Conservation (phyloP, 441 rosid species). For the Daphne laureola region DNA sequence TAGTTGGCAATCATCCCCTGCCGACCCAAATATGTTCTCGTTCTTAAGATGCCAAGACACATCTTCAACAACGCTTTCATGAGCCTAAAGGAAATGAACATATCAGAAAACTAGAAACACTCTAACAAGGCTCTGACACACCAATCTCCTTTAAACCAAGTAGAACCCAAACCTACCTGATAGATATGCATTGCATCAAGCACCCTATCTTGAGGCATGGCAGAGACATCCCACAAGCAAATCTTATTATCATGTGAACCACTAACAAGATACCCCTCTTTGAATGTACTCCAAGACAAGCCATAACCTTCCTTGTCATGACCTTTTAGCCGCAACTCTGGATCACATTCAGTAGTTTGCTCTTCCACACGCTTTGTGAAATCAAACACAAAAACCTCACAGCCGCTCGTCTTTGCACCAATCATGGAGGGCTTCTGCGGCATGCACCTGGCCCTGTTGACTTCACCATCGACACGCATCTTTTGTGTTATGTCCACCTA, state of each 20-base stretch:
- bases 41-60: constrained; percentile 84
- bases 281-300: constrained; percentile 76
- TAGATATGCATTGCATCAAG: constrained; percentile 52
- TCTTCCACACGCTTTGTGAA: constrained; percentile 44
- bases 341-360: constrained; percentile 42
- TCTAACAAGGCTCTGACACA: constrained; percentile 3
- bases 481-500: constrained; percentile 74
- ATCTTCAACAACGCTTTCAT: constrained; percentile 60
- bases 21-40: constrained; percentile 71
- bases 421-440: constrained; percentile 64
- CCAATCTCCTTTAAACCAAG: not conserved
- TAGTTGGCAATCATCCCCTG: constrained; percentile 62
- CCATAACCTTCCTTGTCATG: constrained; percentile 88
- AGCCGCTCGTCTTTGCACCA: constrained; percentile 72
- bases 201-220: constrained; percentile 39
- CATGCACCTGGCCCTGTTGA: constrained; percentile 83
- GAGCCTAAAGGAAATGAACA: constrained; percentile 38
- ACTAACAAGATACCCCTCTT: constrained; percentile 71
- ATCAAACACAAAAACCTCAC: constrained; percentile 74
- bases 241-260: constrained; percentile 74
- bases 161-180: constrained; percentile 37
- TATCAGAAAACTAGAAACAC: constrained; percentile 10
- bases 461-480: constrained; percentile 80
- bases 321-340: constrained; percentile 73
- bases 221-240: constrained; percentile 79